Base-by-base conservation (phyloP, 805 yeast species). In the Candida ipomoeae region DNA sequence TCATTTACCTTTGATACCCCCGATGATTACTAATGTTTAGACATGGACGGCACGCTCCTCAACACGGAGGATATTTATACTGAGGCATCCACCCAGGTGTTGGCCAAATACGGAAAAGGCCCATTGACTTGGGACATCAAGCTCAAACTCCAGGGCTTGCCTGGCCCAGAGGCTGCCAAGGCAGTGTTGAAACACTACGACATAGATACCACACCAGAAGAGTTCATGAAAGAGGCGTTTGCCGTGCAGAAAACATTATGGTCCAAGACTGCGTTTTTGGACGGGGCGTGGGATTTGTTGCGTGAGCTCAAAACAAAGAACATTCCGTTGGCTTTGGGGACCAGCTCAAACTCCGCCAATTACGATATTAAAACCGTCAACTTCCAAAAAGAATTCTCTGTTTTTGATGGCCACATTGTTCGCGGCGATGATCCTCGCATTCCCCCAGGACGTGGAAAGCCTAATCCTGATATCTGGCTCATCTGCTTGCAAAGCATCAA, bases 61-160 rank as follows among this genome's bases (percentile, higher is more conserved):
- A 89, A 91, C 70, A 87, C 97, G 3, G 99, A 94, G 68, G 95
- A 88, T 56, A 75, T 91, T 49, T 94, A 94, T 67, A 92, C 99
- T 1, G 81, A 82, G 50, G 87, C 88, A 2, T 73, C 88, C 32
- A 80, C 86, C 45, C 84, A 82, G 48, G 67, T 88, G 2, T 74
- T 94, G 23, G 80, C 81, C 13, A 71, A 75, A 48, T 85, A 81
- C 62, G 88, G 86, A 8, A 87, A 84, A 62, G 95, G 95, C 0
- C 85, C 87, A 2, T 76, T 87, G 55, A 85, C 94, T 0, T 92
- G 98, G 97, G 95, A 88, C 55, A 80, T 91, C 45, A 94, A 94
- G 68, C 75, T 89, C 54, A 78, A 85, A 55, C 70, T 94, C 26
- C 98, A 94, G 71, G 99, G 99, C 0, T 75, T 89, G 40, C 97